Conservation (phyloP, 164 flowering plant species). For the Pachysandra terminalis region DNA sequence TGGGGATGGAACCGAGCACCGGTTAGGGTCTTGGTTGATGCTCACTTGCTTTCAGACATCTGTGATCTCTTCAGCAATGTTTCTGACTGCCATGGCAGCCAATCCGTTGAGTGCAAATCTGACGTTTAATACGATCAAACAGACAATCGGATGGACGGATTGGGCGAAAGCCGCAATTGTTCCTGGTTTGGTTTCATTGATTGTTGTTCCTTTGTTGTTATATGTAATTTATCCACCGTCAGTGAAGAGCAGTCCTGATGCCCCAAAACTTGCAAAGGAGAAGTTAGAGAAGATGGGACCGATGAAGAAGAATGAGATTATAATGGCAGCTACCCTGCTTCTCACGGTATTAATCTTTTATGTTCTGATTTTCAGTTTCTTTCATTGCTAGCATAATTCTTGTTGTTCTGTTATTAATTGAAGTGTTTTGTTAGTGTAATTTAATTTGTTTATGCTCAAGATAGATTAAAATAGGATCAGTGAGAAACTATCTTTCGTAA, state of each 20-base stretch:
- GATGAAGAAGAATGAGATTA: slow-evolving; percentile 72
- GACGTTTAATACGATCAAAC: slow-evolving; percentile 52
- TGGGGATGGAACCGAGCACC: slow-evolving; percentile 81
- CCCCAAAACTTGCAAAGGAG: slow-evolving; percentile 83
- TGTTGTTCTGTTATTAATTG: neutral
- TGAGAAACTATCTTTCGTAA: neutral
- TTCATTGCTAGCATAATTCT: neutral
- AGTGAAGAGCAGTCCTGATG: slow-evolving; percentile 86
- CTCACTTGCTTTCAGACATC: slow-evolving; percentile 91
- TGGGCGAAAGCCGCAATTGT: slow-evolving; percentile 94
- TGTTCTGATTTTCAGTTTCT: neutral
- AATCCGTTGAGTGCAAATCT: slow-evolving; percentile 84
- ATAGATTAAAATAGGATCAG: neutral
- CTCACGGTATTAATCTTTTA: slow-evolving; percentile 54
- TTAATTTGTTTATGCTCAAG: neutral
- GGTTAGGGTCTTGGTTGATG: slow-evolving; percentile 87
- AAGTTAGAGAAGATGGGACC: slow-evolving; percentile 92
- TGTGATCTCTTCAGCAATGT: slow-evolving; percentile 82
- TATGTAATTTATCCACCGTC: slow-evolving; percentile 82
- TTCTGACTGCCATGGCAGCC: slow-evolving; percentile 93
- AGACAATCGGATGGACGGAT: slow-evolving; percentile 83
- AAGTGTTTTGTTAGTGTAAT: neutral
- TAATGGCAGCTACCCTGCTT: slow-evolving; percentile 79
- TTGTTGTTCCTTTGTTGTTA: slow-evolving; percentile 72
- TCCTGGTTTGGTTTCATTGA: slow-evolving; percentile 79